phyloP scores from a whole-genome alignment of 1,139 yeast species.

The Scheffersomyces quercinus region DNA sequence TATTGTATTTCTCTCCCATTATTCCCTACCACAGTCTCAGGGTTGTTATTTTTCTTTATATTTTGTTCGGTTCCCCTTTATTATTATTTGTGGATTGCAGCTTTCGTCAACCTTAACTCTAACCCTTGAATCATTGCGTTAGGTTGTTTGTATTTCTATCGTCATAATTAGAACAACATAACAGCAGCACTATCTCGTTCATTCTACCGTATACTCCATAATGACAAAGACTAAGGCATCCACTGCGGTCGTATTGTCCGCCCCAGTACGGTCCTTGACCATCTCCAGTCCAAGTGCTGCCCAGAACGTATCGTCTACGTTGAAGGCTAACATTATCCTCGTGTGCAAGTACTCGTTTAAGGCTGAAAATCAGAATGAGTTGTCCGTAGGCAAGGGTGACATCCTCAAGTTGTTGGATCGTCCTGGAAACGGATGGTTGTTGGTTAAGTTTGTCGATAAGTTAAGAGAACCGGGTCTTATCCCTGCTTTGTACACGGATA shows the following conservation, averaged over 20 bases:
- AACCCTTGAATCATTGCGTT: too few species aligned
- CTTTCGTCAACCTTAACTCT: too few species aligned
- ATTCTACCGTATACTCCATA: too few species aligned
- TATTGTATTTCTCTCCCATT: too few species aligned
- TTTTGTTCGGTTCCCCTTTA: too few species aligned
- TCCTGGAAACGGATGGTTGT: constrained; percentile 44
- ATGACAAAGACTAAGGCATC: too few species aligned
- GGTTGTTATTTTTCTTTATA: too few species aligned
- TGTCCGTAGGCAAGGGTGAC: constrained; percentile 40
- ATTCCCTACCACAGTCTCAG: too few species aligned
- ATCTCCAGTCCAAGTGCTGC: constrained; percentile 21
- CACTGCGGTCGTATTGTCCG: neutral
- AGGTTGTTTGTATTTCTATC: too few species aligned
- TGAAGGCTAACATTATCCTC: constrained; percentile 35
- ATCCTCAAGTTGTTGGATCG: constrained; percentile 40
- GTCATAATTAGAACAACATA: too few species aligned
- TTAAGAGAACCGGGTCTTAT: constrained; percentile 38
- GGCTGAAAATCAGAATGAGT: constrained; percentile 36
- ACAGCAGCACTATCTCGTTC: too few species aligned
- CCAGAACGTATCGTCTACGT: constrained; percentile 11
- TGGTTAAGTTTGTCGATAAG: constrained; percentile 44
- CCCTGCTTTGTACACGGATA: constrained; percentile 47
- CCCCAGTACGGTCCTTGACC: constrained; percentile 13
- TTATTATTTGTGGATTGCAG: too few species aligned
- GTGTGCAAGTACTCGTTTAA: constrained; percentile 38